Evolutionary conservation across 2,329 filamentous ascomycete species (phyloP), one percentile per base, ranked within the genome.

Genomic region (Colletotrichum cereale): DNA sequence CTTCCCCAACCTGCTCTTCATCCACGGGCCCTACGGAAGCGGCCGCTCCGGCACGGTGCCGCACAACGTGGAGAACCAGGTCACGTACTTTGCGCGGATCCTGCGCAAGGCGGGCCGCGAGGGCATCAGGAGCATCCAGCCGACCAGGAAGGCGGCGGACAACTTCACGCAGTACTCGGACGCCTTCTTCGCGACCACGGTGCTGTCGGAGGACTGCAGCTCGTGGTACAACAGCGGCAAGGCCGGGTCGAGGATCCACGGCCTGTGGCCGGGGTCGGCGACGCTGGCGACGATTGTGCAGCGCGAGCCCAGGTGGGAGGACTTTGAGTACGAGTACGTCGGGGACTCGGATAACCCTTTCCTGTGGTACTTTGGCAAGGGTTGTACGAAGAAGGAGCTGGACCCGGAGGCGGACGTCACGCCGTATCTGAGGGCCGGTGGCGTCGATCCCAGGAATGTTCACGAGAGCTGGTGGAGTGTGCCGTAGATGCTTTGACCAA

Each of bases 141-240:
- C 91, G 0, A 87, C 85, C 0, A 84, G 85, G 57, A 81, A 83
- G 38, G 92, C 92, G 0, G 82, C 91, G 0, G 90, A 92, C 50
- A 90, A 93, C 75, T 92, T 91, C 73, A 80, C 88, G 14, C 85
- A 86, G 63, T 91, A 90, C 78, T 84, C 83, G 34, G 86, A 89
- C 73, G 84, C 85, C 0, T 90, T 89, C 77, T 89, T 89, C 75
- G 78, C 81, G 0, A 84, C 79, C 29, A 89, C 87, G 0, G 87
- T 89, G 2, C 79, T 91, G 67, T 84, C 85, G 0, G 89, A 91
- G 63, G 87, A 88, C 67, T 94, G 92, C 78, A 89, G 87, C 50
- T 91, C 89, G 0, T 94, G 92, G 92, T 92, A 92, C 71, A 94
- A 94, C 71, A 89, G 91, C 16, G 89, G 89, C 0, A 81, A 81